A percentile compares a stretch with the other conserved stretches of the same genome.
These are phyloP conservation scores for Globisporangium camurandrum DNA, from an alignment of 352 stramenopile species.

Conservation along the genomic window DNA sequence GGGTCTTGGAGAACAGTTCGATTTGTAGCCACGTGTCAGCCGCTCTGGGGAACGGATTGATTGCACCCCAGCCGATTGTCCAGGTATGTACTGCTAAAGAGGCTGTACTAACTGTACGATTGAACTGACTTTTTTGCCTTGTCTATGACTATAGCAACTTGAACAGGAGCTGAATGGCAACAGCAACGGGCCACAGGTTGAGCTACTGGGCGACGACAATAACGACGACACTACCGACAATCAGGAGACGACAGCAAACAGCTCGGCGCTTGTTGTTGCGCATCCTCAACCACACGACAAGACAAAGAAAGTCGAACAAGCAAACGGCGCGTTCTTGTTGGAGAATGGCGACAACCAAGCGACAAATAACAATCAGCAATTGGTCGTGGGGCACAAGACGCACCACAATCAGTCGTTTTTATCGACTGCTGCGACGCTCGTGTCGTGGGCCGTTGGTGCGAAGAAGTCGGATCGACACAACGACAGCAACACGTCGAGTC, in stretches of 20 bases:
- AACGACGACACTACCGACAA: background rate
- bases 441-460: conserved; percentile 54
- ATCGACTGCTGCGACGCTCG: conserved; percentile 34
- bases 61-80: too few species aligned
- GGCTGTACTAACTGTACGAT: too few species aligned
- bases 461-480: conserved; percentile 28
- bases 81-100: background rate
- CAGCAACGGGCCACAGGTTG: conserved; percentile 26
- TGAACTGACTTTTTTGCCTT: background rate
- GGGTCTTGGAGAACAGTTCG: conserved; percentile 79
- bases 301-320: conserved; percentile 7
- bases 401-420: conserved; percentile 15
- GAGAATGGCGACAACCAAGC: conserved; percentile 30
- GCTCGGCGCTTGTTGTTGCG: conserved; percentile 22
- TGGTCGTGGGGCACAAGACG: conserved; percentile 24
- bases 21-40: conserved; percentile 74
- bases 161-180: conserved; percentile 18
- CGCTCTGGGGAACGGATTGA: conserved; percentile 54
- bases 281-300: conserved; percentile 1
- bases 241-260: conserved; percentile 12
- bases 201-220: conserved; percentile 39
- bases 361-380: conserved; percentile 22
- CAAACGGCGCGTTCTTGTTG: conserved; percentile 17
- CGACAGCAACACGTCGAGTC: conserved; percentile 24
- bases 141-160: conserved; percentile 14